Conservation (phyloP, 345 rosid genomes). For the Populus simonii region DNA sequence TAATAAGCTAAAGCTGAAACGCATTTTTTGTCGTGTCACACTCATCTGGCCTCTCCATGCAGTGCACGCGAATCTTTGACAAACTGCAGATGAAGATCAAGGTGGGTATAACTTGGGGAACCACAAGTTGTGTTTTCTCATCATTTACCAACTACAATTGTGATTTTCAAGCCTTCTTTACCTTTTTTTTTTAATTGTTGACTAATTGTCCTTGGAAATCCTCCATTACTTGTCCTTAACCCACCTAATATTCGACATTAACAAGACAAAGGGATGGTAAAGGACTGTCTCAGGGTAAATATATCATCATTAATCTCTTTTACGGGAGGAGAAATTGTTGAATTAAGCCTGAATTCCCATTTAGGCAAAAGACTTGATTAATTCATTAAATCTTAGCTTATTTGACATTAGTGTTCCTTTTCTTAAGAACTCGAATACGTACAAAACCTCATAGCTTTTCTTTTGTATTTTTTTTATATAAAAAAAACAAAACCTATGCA, state of each 20-base stretch:
- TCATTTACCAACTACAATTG: conserved; percentile 35
- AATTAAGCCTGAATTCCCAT: neutral
- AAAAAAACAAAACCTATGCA: too few species aligned
- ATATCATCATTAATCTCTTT: neutral
- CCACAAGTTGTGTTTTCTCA: conserved; percentile 10
- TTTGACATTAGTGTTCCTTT: too few species aligned
- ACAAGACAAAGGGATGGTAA: neutral
- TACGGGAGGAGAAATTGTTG: neutral
- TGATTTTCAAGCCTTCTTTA: conserved; percentile 22
- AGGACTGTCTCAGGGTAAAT: conserved; percentile 1
- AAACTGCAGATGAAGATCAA: neutral
- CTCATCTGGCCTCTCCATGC: conserved; percentile 40
- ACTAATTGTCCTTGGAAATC: conserved; percentile 18
- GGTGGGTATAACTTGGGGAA: conserved; percentile 21
- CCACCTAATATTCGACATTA: neutral
- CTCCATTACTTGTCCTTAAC: conserved; percentile 1
- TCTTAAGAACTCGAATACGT: too few species aligned
- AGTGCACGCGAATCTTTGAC: conserved; percentile 55
- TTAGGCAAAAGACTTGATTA: too few species aligned
- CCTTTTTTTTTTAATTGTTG: conserved; percentile 7
- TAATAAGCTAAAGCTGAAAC: conserved; percentile 25
- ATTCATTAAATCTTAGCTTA: too few species aligned
- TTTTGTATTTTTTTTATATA: too few species aligned
- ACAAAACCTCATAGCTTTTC: too few species aligned
- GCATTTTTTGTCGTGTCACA: conserved; percentile 36